Base-by-base conservation (phyloP, 225 moss, liverwort and hornwort genomes). In the Thuidium tamariscinum region DNA sequence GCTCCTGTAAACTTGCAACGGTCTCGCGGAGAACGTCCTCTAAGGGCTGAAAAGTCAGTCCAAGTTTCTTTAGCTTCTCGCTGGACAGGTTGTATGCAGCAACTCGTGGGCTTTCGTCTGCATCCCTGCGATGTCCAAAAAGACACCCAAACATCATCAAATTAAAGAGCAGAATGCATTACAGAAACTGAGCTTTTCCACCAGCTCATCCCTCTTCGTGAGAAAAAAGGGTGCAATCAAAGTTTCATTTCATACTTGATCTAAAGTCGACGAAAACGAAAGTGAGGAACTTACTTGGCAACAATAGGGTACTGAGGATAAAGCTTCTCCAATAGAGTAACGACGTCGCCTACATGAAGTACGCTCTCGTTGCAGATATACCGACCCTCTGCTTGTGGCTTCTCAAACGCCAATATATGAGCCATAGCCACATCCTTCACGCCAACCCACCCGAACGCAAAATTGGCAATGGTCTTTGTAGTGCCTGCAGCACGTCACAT, bases 341-440 rank as follows among this genome's bases (percentile, higher is more conserved):
- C 92, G 23, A 95, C 0, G 29, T 96, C 91, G 46, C 82, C 94
- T 55, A 32, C 39, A 80, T 95, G 95, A 60, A 93, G 48, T 11
- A 89, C 15, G 27, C 87, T 73, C 18, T 91, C 90, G 62, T 21
- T 84, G 89, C 94, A 88, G 26, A 96, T 85, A 69, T 95, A 96
- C 44, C 97, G 95, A 51, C 97, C 97, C 88, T 95, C 89, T 39
- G 96, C 96, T 82, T 95, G 83, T 17, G 95, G 92, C 85, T 89
- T 93, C 87, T 98, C 96, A 86, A 88, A 98, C n/a, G 91, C 96
- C 57, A 98, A 65, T 57, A 98, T 87, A 66, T 98, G 97, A 74
- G 92, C 96, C 79, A 90, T 74, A 42, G 95, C 94, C 68, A 95
- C 95, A 85, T 98, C 97, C 74, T 94, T 89, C 66, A 98, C 96